Evolutionary conservation across 2,329 filamentous ascomycete genomes (phyloP), one percentile per base, ranked within the genome.

Genomic region (Exophiala sideris): DNA sequence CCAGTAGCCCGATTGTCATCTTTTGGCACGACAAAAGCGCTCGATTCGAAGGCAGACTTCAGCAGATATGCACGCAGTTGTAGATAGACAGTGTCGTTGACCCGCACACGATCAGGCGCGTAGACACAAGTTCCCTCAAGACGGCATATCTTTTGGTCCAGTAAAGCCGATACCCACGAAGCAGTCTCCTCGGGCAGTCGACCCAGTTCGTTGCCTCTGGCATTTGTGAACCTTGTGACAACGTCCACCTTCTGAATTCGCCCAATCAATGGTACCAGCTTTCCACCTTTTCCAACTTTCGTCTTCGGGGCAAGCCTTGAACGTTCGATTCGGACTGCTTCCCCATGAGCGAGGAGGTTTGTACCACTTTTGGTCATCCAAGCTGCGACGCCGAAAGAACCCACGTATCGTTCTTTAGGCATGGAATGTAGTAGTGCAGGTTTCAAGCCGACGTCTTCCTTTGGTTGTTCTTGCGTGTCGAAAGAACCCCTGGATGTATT

Each of bases 61-160:
- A 94, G 76, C 36, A 99, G 70, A 51, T 80, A 95, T 66, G 88
- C 94, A 50, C 82, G 81, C 41, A 99, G 72, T 68, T 99, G 94
- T 5, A 99, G 71, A 64, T 92, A 95, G n/a, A 99, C 80, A 0
- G 91, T 97, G 65, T 99, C 94, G 65, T 95, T 96, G 7, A 91
- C 94, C 46, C 89, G 81, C 45, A 97, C 72, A 44, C 83, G 79
- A 52, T 97, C 92, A 0, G 91, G 91, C 0, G 89, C 89, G 69
- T 88, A 97, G 1, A 99, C 90, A 65, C 91, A 96, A 10, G 81
- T 84, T 5, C 88, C 94, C 62, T 95, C 88, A 58, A 99, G 95
- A 18, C 75, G 81, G 75, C 91, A 96, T 3, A 96, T 80, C 32
- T 87, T 86, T 68, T 97, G 91, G 66, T 99, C 94, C 48, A 97